These are phyloP conservation scores for Carex scoparia DNA, from an alignment of 176 grass and related monocot genomes.

Conservation along the genomic window DNA sequence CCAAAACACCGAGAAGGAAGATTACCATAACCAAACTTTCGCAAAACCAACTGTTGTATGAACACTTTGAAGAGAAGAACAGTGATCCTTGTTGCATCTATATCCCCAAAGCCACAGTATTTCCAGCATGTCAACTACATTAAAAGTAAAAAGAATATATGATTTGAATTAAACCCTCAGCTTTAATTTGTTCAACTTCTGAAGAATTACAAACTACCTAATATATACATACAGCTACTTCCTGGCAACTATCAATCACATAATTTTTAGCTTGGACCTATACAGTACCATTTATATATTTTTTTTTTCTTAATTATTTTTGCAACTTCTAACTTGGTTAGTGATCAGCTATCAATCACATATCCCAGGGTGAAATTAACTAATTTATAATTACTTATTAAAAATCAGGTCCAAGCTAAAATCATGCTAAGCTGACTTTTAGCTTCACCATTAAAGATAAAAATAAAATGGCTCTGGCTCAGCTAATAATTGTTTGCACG, in stretches of 20 bases:
- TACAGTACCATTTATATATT: background rate
- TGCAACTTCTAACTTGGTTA: background rate
- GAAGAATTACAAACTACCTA: background rate
- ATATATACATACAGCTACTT: background rate
- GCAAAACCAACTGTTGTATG: background rate
- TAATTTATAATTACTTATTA: background rate
- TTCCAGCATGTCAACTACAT: background rate
- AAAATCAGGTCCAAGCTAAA: background rate
- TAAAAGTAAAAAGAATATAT: background rate
- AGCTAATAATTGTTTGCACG: background rate
- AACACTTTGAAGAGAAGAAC: conserved; percentile 1
- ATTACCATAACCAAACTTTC: background rate
- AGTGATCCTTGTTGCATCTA: background rate
- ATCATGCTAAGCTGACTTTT: background rate
- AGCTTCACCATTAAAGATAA: background rate
- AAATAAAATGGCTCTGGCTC: background rate
- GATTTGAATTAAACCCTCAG: background rate
- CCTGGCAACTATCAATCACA: background rate
- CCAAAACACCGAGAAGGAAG: background rate
- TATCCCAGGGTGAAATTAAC: background rate
- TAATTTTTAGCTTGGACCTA: too few species aligned
- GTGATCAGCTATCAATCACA: background rate
- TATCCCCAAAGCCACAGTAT: background rate
- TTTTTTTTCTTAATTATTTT: background rate
- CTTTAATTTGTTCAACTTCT: background rate